A percentile compares a stretch with the other conserved stretches of the same genome.
These are phyloP conservation scores for Crassisporium funariophilum DNA, from an alignment of 768 basidiomycete species.

Conservation along the genomic window DNA sequence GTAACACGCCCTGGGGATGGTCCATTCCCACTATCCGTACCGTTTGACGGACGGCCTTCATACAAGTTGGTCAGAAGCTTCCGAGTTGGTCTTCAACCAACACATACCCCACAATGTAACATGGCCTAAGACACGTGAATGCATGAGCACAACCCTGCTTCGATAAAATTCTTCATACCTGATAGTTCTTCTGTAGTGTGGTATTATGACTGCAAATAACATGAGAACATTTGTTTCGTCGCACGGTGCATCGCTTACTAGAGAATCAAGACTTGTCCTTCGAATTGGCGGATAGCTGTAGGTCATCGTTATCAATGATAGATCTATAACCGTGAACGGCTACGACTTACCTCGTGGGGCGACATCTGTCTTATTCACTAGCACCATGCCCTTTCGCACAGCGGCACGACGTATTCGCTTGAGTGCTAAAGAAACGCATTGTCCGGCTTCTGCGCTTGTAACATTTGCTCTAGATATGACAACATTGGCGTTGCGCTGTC, in stretches of 20 bases:
- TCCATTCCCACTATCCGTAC: constrained; percentile 91
- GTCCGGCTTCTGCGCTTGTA: constrained; percentile 87
- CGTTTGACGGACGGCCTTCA: constrained; percentile 88
- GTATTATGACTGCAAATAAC: constrained; percentile 72
- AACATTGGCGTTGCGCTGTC: constrained; percentile 3
- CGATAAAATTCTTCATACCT: constrained; percentile 47
- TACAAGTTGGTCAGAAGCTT: constrained; percentile 3
- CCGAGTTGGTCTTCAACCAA: background rate
- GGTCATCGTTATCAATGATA: background rate
- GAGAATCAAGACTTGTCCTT: constrained; percentile 91
- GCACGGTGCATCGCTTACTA: constrained; percentile 57
- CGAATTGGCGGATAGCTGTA: constrained; percentile 79
- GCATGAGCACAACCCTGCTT: background rate
- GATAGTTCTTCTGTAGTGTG: constrained; percentile 90
- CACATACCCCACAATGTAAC: constrained; percentile 85
- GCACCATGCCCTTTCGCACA: constrained; percentile 93
- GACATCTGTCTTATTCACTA: constrained; percentile 77
- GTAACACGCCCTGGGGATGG: constrained; percentile 82
- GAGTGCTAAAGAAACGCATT: constrained; percentile 90
- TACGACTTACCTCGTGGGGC: constrained; percentile 67
- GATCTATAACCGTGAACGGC: background rate
- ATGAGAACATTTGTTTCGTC: constrained; percentile 2
- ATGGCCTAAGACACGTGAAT: constrained; percentile 57
- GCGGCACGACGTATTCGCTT: constrained; percentile 83
- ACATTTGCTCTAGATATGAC: constrained; percentile 66